These are phyloP conservation scores for Candida germanica DNA, from an alignment of 805 yeast genomes.

Conservation along the genomic window DNA sequence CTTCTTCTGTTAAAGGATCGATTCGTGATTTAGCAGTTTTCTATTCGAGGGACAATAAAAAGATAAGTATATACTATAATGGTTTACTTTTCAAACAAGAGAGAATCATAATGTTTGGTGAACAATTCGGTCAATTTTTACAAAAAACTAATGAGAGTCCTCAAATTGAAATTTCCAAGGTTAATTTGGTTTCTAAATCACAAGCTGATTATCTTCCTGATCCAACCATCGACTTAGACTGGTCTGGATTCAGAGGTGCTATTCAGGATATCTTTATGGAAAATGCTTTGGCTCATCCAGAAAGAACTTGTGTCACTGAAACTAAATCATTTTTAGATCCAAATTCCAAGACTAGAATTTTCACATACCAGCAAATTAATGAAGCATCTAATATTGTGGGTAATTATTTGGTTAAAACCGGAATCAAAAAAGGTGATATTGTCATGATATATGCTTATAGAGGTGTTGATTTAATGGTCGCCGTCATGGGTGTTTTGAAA, in stretches of 20 bases:
- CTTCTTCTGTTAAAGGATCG: slow-evolving; percentile 49
- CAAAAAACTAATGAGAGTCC: slow-evolving; percentile 29
- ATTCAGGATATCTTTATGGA: slow-evolving; percentile 92
- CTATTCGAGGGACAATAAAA: slow-evolving; percentile 24
- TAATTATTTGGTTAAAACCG: slow-evolving; percentile 75
- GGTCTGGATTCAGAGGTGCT: slow-evolving; percentile 90
- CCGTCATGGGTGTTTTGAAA: slow-evolving; percentile 95
- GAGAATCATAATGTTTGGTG: slow-evolving; percentile 66
- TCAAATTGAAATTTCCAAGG: slow-evolving; percentile 49
- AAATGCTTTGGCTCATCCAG: slow-evolving; percentile 83
- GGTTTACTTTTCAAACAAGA: slow-evolving; percentile 67
- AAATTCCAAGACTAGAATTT: slow-evolving; percentile 57
- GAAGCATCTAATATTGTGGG: slow-evolving; percentile 93
- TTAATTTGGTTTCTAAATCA: slow-evolving; percentile 64
- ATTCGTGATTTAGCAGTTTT: slow-evolving; percentile 65
- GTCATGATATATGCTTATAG: slow-evolving; percentile 98
- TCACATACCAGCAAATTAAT: slow-evolving; percentile 84
- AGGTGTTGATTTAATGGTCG: slow-evolving; percentile 94
- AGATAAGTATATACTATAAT: slow-evolving; percentile 61
- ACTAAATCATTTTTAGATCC: slow-evolving; percentile 69
- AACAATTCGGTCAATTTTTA: slow-evolving; percentile 64
- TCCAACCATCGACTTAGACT: slow-evolving; percentile 82
- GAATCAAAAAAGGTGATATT: slow-evolving; percentile 86
- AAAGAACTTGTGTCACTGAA: slow-evolving; percentile 87
- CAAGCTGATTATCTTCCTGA: slow-evolving; percentile 71